Evolutionary conservation across 257 asterid genomes (phyloP).

Genomic region (Anisodus tanguticus): DNA sequence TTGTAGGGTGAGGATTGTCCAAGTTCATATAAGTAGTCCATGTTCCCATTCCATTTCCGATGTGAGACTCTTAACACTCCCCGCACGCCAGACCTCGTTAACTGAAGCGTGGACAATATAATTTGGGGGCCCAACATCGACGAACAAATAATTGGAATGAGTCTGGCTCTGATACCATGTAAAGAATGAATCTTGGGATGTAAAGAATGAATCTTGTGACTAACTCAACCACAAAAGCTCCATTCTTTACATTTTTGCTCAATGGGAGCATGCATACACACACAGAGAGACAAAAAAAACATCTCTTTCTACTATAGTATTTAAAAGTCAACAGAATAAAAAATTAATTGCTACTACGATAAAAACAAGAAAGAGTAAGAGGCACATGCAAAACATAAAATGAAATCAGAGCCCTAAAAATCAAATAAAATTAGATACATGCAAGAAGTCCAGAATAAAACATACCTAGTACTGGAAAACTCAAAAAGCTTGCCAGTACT

Average conservation of each 20-base stretch:
- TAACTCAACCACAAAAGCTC: too few relatives aligned
- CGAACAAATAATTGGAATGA: too few relatives aligned
- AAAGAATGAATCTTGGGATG: too few relatives aligned
- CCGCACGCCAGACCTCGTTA: too few relatives aligned
- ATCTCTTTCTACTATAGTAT: not conserved
- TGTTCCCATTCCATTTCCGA: too few relatives aligned
- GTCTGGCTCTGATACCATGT: too few relatives aligned
- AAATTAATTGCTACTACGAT: slow-evolving; percentile 18
- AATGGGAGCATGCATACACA: slow-evolving; percentile 19
- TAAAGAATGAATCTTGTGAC: too few relatives aligned
- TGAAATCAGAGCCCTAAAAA: not conserved
- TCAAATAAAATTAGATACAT: slow-evolving; percentile 12
- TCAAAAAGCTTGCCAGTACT: slow-evolving; percentile 75
- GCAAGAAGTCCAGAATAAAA: not conserved
- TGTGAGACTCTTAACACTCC: too few relatives aligned
- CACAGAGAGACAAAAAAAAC: not conserved
- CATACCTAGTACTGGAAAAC: slow-evolving; percentile 59
- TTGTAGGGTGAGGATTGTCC: too few relatives aligned
- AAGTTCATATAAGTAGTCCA: too few relatives aligned
- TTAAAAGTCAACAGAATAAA: not conserved
- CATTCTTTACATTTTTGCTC: not conserved
- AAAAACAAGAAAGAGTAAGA: slow-evolving; percentile 31
- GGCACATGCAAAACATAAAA: not conserved
- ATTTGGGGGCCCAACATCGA: too few relatives aligned
- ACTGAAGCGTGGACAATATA: too few relatives aligned